Evolutionary conservation across 768 basidiomycete species (phyloP).

Genomic region (Mycena amicta): DNA sequence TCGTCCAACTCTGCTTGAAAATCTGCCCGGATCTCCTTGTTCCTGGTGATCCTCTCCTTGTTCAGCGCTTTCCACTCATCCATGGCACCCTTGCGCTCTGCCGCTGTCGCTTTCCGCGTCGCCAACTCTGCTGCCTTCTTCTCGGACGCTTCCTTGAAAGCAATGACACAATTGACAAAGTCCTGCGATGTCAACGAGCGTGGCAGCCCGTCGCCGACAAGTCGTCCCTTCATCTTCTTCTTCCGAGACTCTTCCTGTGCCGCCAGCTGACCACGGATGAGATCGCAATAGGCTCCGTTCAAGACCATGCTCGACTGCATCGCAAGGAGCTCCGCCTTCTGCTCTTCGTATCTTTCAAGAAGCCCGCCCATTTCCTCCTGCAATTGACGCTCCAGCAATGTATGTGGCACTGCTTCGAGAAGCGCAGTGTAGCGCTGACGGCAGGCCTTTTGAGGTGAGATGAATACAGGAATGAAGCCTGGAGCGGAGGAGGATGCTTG

Average conservation of each 20-base stretch:
- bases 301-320: constrained; percentile 21
- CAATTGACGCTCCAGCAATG: constrained; percentile 1
- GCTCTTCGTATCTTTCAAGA: background rate
- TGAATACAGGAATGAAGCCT: background rate
- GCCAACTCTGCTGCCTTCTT: too few relatives aligned
- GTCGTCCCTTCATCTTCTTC: background rate
- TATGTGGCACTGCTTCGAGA: background rate
- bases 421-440: background rate
- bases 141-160: too few relatives aligned
- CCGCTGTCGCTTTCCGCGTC: too few relatives aligned
- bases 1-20: too few relatives aligned
- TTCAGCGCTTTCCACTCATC: too few relatives aligned
- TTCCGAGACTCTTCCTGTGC: constrained; percentile 16
- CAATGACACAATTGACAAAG: too few relatives aligned
- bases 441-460: background rate
- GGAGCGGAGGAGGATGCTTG: background rate
- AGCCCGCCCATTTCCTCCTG: constrained; percentile 1
- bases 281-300: constrained; percentile 18
- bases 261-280: constrained; percentile 18
- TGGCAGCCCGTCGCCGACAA: background rate
- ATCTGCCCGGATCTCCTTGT: too few relatives aligned
- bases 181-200: too few relatives aligned
- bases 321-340: constrained; percentile 9
- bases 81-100: too few relatives aligned
- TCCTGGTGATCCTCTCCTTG: too few relatives aligned